Evolutionary conservation across 495 filamentous ascomycete species (phyloP).

Genomic region (Lichenothelia convexa): DNA sequence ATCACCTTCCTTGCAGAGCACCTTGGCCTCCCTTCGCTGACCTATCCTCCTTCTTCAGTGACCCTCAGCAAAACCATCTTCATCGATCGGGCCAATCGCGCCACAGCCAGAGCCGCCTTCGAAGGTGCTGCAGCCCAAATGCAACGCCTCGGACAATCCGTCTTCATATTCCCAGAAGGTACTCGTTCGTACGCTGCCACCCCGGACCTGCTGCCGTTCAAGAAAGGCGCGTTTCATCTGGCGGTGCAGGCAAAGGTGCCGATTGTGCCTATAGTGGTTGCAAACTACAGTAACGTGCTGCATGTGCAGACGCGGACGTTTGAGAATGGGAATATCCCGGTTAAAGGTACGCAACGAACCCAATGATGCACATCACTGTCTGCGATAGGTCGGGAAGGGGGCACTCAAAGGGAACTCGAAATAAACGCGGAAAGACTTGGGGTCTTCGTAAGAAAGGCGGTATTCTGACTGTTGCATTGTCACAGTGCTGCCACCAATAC

Average conservation of each 20-base stretch:
- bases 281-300: conserved; percentile 74
- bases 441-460: background rate
- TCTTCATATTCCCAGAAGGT: conserved; percentile 74
- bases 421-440: background rate
- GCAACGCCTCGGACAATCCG: conserved; percentile 53
- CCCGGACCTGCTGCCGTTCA: conserved; percentile 72
- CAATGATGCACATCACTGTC: too few relatives aligned
- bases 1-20: too few relatives aligned
- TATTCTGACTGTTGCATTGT: too few relatives aligned
- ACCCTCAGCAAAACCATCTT: conserved; percentile 73
- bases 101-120: conserved; percentile 72
- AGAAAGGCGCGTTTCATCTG: conserved; percentile 95
- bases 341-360: conserved; percentile 44
- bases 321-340: conserved; percentile 52
- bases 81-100: conserved; percentile 72
- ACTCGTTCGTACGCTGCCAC: conserved; percentile 76
- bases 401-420: too few relatives aligned
- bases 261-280: conserved; percentile 71
- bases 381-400: too few relatives aligned
- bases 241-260: conserved; percentile 87
- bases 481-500: conserved; percentile 66
- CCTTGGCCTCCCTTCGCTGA: background rate
- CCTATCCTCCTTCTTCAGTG: conserved; percentile 36
- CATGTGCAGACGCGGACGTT: conserved; percentile 53
- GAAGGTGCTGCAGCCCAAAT: conserved; percentile 67